Percentiles rank a stretch among this genome's conserved stretches.
These are phyloP conservation scores for Fagopyrum esculentum DNA, from an alignment of 148 eudicot genomes.

Conservation along the genomic window DNA sequence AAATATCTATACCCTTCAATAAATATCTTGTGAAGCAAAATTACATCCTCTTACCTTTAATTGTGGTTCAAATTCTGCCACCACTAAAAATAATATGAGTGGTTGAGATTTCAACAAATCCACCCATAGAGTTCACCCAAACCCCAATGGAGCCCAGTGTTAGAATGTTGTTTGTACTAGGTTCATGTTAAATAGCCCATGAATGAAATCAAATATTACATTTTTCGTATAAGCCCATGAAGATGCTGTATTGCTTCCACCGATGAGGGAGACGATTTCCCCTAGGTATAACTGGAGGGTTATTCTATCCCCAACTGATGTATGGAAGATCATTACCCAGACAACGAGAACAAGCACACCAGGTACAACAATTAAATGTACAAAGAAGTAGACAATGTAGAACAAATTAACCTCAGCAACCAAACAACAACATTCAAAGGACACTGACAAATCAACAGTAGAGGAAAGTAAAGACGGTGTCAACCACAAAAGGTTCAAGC, in stretches of 20 bases:
- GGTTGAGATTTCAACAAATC: too few relatives aligned
- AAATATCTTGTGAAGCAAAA: too few relatives aligned
- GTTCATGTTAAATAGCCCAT: not conserved
- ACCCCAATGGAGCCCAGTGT: not conserved
- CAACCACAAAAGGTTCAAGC: not conserved
- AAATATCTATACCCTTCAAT: too few relatives aligned
- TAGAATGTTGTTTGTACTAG: not conserved
- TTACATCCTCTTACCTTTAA: too few relatives aligned
- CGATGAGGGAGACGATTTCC: constrained; percentile 68
- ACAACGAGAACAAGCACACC: not conserved
- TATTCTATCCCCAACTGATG: constrained; percentile 40
- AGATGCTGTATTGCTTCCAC: constrained; percentile 67
- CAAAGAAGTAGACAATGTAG: not conserved
- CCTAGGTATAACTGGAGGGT: constrained; percentile 81
- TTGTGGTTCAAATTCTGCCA: too few relatives aligned
- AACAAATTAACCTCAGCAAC: not conserved
- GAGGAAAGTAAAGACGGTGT: not conserved
- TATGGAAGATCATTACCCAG: not conserved
- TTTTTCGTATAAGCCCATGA: constrained; percentile 81
- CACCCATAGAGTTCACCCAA: too few relatives aligned
- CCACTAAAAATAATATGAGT: too few relatives aligned
- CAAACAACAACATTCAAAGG: not conserved
- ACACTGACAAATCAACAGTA: not conserved
- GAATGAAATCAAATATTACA: too few relatives aligned
- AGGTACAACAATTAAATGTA: not conserved